phyloP scores from a whole-genome alignment of 768 basidiomycete species.

The Russula lepida region DNA sequence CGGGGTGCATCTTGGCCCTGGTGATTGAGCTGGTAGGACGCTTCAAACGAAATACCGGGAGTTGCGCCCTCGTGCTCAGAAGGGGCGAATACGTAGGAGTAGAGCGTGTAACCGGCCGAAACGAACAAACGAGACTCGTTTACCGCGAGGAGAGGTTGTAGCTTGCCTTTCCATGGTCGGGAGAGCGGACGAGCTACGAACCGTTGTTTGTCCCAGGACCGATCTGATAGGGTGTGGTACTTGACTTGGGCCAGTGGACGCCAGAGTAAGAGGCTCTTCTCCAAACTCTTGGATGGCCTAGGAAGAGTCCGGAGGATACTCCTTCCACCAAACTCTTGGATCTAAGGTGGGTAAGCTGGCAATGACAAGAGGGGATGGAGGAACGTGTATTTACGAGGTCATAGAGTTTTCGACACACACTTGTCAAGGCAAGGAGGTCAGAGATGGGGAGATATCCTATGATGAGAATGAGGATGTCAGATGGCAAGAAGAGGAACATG shows the following conservation, averaged over 20 bases:
- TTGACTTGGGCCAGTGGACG: conserved; percentile 17
- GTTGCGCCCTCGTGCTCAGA: conserved; percentile 23
- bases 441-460: conserved; percentile 14
- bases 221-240: conserved; percentile 21
- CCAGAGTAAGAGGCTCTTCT: conserved; percentile 12
- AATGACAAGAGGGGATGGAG: neutral
- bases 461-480: conserved; percentile 18
- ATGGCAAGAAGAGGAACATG: conserved; percentile 5
- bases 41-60: conserved; percentile 43
- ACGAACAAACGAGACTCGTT: conserved; percentile 24
- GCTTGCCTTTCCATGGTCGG: conserved; percentile 23
- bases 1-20: conserved; percentile 28
- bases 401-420: conserved; percentile 6
- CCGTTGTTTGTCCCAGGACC: conserved; percentile 18
- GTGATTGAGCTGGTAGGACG: conserved; percentile 33
- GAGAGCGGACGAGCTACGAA: conserved; percentile 23
- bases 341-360: neutral
- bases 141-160: conserved; percentile 24
- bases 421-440: conserved; percentile 14
- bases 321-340: conserved; percentile 17
- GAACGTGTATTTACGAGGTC: conserved; percentile 7
- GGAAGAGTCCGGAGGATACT: conserved; percentile 7
- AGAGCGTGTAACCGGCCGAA: conserved; percentile 23
- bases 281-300: conserved; percentile 14
- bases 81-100: conserved; percentile 22